Conservation (phyloP, 148 eudicot genomes). For the Heliosperma pusillum region DNA sequence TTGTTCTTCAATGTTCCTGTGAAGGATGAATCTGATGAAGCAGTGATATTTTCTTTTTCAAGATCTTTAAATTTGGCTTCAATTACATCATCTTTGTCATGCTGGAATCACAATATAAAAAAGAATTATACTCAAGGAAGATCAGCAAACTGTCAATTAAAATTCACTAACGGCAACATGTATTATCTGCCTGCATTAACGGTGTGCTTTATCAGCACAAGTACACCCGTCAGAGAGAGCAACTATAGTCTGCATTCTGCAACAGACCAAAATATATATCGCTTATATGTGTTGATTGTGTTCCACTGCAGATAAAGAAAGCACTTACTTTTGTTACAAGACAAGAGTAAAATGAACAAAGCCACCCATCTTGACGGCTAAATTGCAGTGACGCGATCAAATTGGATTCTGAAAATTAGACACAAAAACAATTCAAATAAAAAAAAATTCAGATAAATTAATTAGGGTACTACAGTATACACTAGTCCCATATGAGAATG, state of each 20-base stretch:
- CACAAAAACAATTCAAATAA: conserved; percentile 8
- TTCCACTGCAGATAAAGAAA: conserved; percentile 9
- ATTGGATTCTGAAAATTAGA: conserved; percentile 51
- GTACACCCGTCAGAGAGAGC: neutral
- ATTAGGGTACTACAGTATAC: neutral
- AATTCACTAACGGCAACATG: neutral
- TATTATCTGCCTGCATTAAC: neutral
- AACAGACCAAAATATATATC: neutral
- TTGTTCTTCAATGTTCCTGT: conserved; percentile 65
- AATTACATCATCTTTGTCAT: conserved; percentile 75
- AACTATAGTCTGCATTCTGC: neutral
- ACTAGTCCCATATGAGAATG: neutral
- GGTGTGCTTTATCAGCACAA: neutral
- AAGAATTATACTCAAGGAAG: conserved; percentile 6
- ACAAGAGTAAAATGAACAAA: conserved; percentile 85
- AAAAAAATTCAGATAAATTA: conserved; percentile 1
- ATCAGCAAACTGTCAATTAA: neutral
- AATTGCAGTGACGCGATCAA: conserved; percentile 72
- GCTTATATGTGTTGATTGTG: neutral
- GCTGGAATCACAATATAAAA: conserved; percentile 41
- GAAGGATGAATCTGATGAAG: conserved; percentile 49
- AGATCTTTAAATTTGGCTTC: conserved; percentile 81
- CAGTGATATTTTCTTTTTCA: conserved; percentile 49
- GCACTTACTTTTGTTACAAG: conserved; percentile 71
- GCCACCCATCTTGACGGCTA: conserved; percentile 81